Percentiles rank a stretch among this genome's conserved stretches.
Evolutionary conservation across 208 protist genomes (phyloP).

Genomic region (Trypanosoma theileri): DNA sequence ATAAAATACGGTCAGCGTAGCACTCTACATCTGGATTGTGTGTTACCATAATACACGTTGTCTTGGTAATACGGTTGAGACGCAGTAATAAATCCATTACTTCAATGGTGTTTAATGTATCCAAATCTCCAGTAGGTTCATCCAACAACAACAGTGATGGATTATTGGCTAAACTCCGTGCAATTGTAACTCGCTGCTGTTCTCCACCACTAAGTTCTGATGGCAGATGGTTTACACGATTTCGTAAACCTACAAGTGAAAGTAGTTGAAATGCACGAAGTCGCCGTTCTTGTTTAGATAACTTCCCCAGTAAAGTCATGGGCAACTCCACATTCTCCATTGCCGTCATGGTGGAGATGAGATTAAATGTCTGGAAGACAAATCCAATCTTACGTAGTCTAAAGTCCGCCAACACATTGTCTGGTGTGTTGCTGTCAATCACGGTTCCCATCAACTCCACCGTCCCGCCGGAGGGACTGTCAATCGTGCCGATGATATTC

Average conservation of each 20-base stretch:
- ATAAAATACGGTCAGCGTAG: slow-evolving; percentile 96
- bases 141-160: slow-evolving; percentile 95
- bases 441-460: slow-evolving; percentile 82
- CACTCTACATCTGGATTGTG: slow-evolving; percentile 98
- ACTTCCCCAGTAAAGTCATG: slow-evolving; percentile 94
- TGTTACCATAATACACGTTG: slow-evolving; percentile 97
- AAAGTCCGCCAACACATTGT: slow-evolving; percentile 87
- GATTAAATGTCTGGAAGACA: slow-evolving; percentile 98
- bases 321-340: slow-evolving; percentile 97
- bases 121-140: slow-evolving; percentile 96
- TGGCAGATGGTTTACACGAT: slow-evolving; percentile 94
- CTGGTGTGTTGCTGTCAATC: slow-evolving; percentile 67
- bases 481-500: slow-evolving; percentile 95
- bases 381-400: slow-evolving; percentile 94
- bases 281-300: slow-evolving; percentile 72
- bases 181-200: slow-evolving; percentile 95
- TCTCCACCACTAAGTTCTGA: slow-evolving; percentile 97
- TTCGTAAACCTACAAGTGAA: slow-evolving; percentile 93
- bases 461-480: slow-evolving; percentile 77
- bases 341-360: slow-evolving; percentile 96
- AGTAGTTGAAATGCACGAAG: slow-evolving; percentile 89
- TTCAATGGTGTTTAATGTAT: slow-evolving; percentile 95
- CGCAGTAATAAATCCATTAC: slow-evolving; percentile 97
- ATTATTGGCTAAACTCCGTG: slow-evolving; percentile 93
- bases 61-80: slow-evolving; percentile 91